phyloP scores from a whole-genome alignment of 805 yeast genomes.

The Wickerhamiella galacta region DNA sequence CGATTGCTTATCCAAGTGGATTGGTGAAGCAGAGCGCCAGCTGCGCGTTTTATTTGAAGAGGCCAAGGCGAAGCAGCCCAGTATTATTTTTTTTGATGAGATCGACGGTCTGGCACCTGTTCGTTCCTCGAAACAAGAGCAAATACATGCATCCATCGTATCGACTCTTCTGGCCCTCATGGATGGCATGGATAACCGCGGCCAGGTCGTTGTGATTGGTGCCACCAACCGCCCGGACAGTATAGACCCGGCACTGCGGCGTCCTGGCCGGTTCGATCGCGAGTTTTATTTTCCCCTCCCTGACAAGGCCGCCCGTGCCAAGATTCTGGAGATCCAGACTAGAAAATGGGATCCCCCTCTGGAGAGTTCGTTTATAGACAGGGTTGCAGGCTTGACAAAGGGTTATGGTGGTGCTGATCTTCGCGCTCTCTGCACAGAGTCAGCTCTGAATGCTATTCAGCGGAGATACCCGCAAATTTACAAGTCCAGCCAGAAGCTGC shows the following conservation, averaged over 20 bases:
- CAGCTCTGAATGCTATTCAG: slow-evolving; percentile 84
- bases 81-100: slow-evolving; percentile 92
- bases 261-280: slow-evolving; percentile 95
- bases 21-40: slow-evolving; percentile 97
- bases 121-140: slow-evolving; percentile 92
- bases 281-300: slow-evolving; percentile 95
- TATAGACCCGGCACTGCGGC: slow-evolving; percentile 90
- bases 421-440: slow-evolving; percentile 86
- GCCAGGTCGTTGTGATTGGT: slow-evolving; percentile 95
- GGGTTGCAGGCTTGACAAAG: slow-evolving; percentile 66
- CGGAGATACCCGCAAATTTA: slow-evolving; percentile 89
- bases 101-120: slow-evolving; percentile 98
- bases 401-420: slow-evolving; percentile 98
- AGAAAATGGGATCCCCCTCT: slow-evolving; percentile 74
- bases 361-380: slow-evolving; percentile 36
- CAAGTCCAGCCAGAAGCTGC: slow-evolving; percentile 50
- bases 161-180: slow-evolving; percentile 85
- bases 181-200: slow-evolving; percentile 99
- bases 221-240: slow-evolving; percentile 97
- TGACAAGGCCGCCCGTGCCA: slow-evolving; percentile 56
- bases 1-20: slow-evolving; percentile 94
- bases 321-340: slow-evolving; percentile 74
- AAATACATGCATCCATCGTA: slow-evolving; percentile 93
- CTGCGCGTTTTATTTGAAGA: slow-evolving; percentile 81
- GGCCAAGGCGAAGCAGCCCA: slow-evolving; percentile 89